Base-by-base conservation (phyloP, 495 filamentous ascomycete species). In the Penicillium pulvis region DNA sequence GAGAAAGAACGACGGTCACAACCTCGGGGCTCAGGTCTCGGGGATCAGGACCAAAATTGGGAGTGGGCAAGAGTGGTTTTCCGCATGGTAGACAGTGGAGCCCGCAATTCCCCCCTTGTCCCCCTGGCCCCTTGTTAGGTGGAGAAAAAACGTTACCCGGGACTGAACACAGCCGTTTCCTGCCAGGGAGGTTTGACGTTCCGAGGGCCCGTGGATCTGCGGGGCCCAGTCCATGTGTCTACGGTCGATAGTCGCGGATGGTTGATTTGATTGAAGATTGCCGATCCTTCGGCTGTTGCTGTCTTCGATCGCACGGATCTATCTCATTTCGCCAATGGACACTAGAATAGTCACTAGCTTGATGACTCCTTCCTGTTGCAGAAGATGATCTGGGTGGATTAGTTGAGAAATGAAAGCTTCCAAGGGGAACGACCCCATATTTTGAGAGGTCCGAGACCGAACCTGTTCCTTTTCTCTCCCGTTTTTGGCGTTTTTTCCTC, bases 261-360 rank as follows among this genome's bases (percentile, higher is more conserved):
- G 62, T 63, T 62, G 52, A 55, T 71, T 72, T 66, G 60, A 69
- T 69, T 71, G 65, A 69, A 59, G 63, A 67, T 63, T 68, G 68
- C 68, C 60, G 70, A 72, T 70, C 64, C 49, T 63, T 68, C 58
- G 61, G 59, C 59, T 64, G 50, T 42, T 64, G 45, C 42, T 48
- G 51, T 48, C 45, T 54, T 57, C 58, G 50, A 59, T 64, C 61
- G 49, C 62, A 67, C 56, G 57, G 55, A 66, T 66, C 58, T 56
- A 42, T 57, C 60, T 61, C 59, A 53, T 63, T 63, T 66, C 57
- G 51, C 45, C 47, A 45, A 23, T 23, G 20, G 23, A 11, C 14
- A 17, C 48, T 35, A 36, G 2, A 51, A 28, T 6, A 10, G 55
- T 20, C 49, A 24, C 54, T 63, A 62, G 61, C 53, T 53, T 31